Evolutionary conservation across 2,329 filamentous ascomycete species (phyloP).

Genomic region (Trichoderma gracile): DNA sequence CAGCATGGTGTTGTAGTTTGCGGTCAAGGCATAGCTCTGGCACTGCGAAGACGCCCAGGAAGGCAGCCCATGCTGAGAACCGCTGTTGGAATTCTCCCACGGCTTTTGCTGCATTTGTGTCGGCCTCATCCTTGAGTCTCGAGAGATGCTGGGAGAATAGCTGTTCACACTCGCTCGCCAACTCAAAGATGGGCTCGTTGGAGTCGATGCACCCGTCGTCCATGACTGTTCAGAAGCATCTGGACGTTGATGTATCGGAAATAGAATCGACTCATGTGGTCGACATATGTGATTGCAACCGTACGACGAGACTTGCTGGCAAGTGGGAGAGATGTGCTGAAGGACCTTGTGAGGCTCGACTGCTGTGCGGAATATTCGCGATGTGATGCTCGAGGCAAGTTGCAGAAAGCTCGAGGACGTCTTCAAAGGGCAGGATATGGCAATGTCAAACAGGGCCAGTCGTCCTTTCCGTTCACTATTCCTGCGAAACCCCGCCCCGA

Average conservation of each 20-base stretch:
- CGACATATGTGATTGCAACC: not conserved
- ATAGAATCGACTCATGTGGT: not conserved
- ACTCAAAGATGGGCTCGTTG: not conserved
- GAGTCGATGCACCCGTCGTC: not conserved
- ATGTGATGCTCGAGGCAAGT: not conserved
- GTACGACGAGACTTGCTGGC: not conserved
- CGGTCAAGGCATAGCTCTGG: constrained; percentile 23
- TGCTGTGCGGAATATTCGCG: not conserved
- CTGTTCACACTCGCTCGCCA: not conserved
- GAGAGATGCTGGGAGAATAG: not conserved
- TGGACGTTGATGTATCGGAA: too few relatives aligned
- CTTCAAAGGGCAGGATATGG: not conserved
- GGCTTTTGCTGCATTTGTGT: constrained; percentile 10
- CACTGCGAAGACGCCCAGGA: constrained; percentile 19
- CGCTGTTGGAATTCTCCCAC: constrained; percentile 23
- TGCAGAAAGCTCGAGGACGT: not conserved
- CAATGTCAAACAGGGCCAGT: not conserved
- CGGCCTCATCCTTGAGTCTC: not conserved
- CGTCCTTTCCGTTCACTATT: not conserved
- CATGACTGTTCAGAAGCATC: not conserved
- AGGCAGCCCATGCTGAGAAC: constrained; percentile 23
- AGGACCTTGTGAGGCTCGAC: not conserved
- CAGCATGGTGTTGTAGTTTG: constrained; percentile 7
- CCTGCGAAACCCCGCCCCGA: not conserved
- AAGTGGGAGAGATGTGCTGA: not conserved